Conservation (phyloP, 352 stramenopile genomes). For the Phytopythium sindhum region DNA sequence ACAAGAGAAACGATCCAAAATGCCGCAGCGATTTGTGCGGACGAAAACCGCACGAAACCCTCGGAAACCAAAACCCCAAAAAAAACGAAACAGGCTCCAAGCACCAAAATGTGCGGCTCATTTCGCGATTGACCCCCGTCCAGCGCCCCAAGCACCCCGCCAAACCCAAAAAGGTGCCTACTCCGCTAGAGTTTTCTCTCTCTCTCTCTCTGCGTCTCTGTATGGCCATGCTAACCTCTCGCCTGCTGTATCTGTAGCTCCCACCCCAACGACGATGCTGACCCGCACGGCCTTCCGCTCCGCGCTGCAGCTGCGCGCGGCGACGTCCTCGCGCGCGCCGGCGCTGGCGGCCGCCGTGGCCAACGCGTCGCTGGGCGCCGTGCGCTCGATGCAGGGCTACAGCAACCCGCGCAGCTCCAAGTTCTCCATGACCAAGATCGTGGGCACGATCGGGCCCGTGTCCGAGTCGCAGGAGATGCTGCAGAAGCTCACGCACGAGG, state of each 20-base stretch:
- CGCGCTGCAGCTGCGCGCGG: slow-evolving; percentile 5
- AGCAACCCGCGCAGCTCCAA: slow-evolving; percentile 78
- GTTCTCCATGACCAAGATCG: slow-evolving; percentile 92
- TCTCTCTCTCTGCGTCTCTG: background rate
- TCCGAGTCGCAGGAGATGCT: slow-evolving; percentile 72
- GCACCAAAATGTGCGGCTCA: background rate
- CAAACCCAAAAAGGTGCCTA: background rate
- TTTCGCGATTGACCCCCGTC: background rate
- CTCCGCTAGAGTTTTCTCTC: background rate
- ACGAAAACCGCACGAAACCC: background rate
- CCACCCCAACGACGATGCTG: background rate
- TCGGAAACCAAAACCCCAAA: background rate
- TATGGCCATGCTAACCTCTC: background rate
- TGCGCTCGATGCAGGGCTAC: slow-evolving; percentile 40
- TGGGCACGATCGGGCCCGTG: slow-evolving; percentile 91
- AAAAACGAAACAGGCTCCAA: background rate
- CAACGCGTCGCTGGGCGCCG: slow-evolving; percentile 13
- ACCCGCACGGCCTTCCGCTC: slow-evolving; percentile 4
- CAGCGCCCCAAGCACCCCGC: background rate
- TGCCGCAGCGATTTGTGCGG: no score
- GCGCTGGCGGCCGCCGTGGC: slow-evolving; percentile 15
- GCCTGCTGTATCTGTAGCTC: background rate
- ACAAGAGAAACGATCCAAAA: no score
- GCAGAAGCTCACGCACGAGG: slow-evolving; percentile 83
- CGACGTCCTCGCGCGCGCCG: slow-evolving; percentile 17